Evolutionary conservation across 345 rosid species (phyloP), one percentile per base, ranked within the genome.

Genomic region (Hypericum androsaemum): DNA sequence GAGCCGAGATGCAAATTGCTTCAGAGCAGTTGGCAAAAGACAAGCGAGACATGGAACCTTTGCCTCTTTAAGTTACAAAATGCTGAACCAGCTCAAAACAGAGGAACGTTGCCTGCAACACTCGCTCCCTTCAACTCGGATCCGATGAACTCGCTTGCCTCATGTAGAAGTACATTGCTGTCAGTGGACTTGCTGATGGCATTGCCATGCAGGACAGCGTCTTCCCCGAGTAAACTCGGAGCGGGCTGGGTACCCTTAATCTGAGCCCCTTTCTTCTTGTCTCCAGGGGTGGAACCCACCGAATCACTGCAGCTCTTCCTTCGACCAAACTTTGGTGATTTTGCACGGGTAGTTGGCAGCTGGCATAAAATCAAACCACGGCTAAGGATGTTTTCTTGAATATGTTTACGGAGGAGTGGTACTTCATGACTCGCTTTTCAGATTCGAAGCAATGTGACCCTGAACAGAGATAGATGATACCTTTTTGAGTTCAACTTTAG

Each of bases 341-440:
- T 69, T 45, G 74, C 74, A 28, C 74, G 65, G 12, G 74, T 69
- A 63, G 69, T 57, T 64, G 74, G 69, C 48, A 64, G 38, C 74
- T 69, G 58, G 37, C 35, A 48, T 48, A 22, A 22, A 22, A 22
- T 43, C 38, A 53, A 41, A 43, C 9, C 43, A 48, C 17, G 43
- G 12, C 52, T n/a, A 40, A 41, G n/a, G 17, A 43, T 6, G 16
- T 43, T 10, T 10, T 5, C 43, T 50, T 11, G 42, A 37, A 12
- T 38, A 57, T 3, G 35, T 44, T 28, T 15, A 38, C n/a, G 14
- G 28, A 8, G 13, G 6, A 17, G 7, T 7, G 1, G 47, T 41
- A 17, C 28, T 40, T 15, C 43, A n/a, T n/a, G 5, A 11, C 17
- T 37, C 8, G 11, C 22, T n/a, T 22, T 22, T 22, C 32, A 22